Conservation (phyloP, 192 early-diverging fungal genomes). For the Mortierella claussenii region DNA sequence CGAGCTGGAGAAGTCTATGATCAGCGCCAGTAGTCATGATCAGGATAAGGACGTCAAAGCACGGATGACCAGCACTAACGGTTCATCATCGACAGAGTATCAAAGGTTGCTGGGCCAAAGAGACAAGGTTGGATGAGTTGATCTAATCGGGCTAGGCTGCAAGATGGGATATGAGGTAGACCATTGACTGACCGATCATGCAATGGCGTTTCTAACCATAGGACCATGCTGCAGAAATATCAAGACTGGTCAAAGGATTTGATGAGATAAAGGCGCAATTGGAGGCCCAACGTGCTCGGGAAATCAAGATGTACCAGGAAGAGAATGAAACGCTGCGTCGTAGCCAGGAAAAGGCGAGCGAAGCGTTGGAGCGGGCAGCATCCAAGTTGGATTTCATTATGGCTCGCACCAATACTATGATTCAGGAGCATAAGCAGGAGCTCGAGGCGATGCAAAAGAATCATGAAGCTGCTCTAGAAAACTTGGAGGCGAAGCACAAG, state of each 20-base stretch:
- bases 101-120: slow-evolving; percentile 9
- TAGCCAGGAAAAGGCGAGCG: neutral
- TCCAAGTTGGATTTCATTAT: slow-evolving; percentile 8
- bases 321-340: slow-evolving; percentile 17
- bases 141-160: too few relatives aligned
- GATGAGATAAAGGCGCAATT: slow-evolving; percentile 8
- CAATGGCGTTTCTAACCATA: neutral
- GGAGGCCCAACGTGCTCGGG: neutral
- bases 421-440: slow-evolving; percentile 14
- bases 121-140: slow-evolving; percentile 7
- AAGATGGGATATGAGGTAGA: too few relatives aligned
- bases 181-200: too few relatives aligned
- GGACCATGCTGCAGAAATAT: slow-evolving; percentile 21
- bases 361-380: neutral
- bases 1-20: slow-evolving; percentile 39
- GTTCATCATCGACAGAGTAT: slow-evolving; percentile 1
- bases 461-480: neutral
- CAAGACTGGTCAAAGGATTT: slow-evolving; percentile 5
- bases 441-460: slow-evolving; percentile 14
- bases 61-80: neutral
- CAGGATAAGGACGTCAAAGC: too few relatives aligned
- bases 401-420: slow-evolving; percentile 8
- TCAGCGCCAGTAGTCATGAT: too few relatives aligned
- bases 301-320: neutral
- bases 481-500: slow-evolving; percentile 16